Evolutionary conservation across 2,329 filamentous ascomycete species (phyloP).

Genomic region (Daldinia sp.): DNA sequence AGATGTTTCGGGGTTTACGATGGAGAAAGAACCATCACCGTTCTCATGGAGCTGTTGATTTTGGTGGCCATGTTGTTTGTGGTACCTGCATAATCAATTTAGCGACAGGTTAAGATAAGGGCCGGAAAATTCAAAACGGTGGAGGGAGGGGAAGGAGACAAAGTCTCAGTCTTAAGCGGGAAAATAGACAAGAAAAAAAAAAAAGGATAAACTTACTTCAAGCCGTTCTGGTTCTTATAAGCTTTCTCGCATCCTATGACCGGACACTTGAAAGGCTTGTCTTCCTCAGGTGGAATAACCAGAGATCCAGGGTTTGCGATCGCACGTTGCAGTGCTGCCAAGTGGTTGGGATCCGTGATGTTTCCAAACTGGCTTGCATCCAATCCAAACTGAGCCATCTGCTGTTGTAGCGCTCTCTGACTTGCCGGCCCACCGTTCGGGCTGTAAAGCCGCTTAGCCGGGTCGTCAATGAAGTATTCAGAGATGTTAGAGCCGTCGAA

Average conservation of each 20-base stretch:
- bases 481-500: constrained; percentile 59
- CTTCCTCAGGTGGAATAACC: constrained; percentile 81
- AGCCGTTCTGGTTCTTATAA: constrained; percentile 98
- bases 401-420: constrained; percentile 71
- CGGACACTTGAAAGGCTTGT: constrained; percentile 96
- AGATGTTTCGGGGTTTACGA: constrained; percentile 95
- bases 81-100: constrained; percentile 59
- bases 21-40: constrained; percentile 95
- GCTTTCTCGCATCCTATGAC: constrained; percentile 99
- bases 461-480: constrained; percentile 82
- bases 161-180: constrained; percentile 8
- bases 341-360: constrained; percentile 75
- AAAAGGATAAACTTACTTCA: constrained; percentile 73
- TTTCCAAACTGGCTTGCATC: constrained; percentile 78
- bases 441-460: constrained; percentile 91
- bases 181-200: constrained; percentile 9
- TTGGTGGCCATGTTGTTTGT: constrained; percentile 88
- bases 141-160: constrained; percentile 7
- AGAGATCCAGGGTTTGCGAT: constrained; percentile 60
- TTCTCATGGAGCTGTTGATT: constrained; percentile 98
- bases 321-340: constrained; percentile 60
- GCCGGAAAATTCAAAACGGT: constrained; percentile 24
- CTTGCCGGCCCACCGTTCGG: constrained; percentile 76
- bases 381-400: constrained; percentile 76
- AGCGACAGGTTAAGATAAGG: constrained; percentile 40